Conservation (phyloP, 495 filamentous ascomycete genomes). For the Tuber calosporum region DNA sequence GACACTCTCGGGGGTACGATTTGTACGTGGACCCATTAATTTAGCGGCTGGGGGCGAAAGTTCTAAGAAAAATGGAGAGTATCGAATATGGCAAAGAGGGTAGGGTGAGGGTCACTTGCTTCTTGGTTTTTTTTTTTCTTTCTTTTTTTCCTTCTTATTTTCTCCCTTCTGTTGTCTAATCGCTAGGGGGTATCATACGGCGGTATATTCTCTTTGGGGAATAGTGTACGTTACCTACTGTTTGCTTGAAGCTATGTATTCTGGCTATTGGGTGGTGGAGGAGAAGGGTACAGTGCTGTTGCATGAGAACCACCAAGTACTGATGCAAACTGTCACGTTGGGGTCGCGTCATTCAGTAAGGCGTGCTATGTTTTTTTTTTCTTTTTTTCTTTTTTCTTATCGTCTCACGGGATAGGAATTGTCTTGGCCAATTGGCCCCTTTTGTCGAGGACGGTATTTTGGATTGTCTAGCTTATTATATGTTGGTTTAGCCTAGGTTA, state of each 20-base stretch:
- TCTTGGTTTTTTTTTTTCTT: no score
- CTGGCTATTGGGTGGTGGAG: not conserved
- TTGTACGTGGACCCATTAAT: not conserved
- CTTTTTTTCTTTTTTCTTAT: not conserved
- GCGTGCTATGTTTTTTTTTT: not conserved
- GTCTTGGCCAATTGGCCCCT: not conserved
- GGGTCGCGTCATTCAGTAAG: not conserved
- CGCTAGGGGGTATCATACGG: no score
- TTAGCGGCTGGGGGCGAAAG: not conserved
- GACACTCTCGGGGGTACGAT: not conserved
- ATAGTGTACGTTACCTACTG: not conserved
- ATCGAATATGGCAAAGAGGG: not conserved
- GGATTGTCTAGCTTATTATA: not conserved
- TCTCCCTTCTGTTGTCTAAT: no score
- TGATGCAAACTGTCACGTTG: no score
- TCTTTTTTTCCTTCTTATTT: not conserved
- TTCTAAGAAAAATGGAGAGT: no score
- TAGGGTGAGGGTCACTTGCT: not conserved
- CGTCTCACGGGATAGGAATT: not conserved
- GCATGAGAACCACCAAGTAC: no score
- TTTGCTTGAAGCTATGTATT: not conserved
- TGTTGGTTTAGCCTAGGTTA: not conserved
- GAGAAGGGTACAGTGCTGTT: no score
- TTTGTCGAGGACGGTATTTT: not conserved
- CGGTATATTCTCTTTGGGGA: not conserved